phyloP scores from a whole-genome alignment of 495 filamentous ascomycete genomes.

The Bacidia rubella region DNA sequence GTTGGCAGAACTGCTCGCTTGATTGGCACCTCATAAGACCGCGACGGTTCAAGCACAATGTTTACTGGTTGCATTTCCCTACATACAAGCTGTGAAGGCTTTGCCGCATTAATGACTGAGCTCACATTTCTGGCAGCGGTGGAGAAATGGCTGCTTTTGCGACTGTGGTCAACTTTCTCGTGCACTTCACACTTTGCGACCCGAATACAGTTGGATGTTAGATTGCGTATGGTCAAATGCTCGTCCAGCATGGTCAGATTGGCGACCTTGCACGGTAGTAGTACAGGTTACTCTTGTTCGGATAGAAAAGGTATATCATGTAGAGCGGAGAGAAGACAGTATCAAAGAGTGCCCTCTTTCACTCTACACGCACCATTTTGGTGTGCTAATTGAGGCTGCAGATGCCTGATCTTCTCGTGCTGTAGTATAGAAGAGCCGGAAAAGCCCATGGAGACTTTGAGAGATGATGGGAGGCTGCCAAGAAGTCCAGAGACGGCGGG shows the following conservation, averaged over 20 bases:
- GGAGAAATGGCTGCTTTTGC: constrained; percentile 24
- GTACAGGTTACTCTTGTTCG: too few species aligned
- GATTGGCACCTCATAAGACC: constrained; percentile 41
- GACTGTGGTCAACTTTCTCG: constrained; percentile 18
- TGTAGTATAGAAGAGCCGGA: too few species aligned
- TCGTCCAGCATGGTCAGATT: constrained; percentile 15
- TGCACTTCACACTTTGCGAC: constrained; percentile 57
- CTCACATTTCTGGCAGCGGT: constrained; percentile 40
- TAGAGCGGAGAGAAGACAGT: too few species aligned
- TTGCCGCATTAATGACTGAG: constrained; percentile 26
- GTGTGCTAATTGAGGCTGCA: too few species aligned
- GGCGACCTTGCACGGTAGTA: too few species aligned
- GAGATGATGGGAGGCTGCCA: too few species aligned
- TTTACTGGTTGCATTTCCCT: constrained; percentile 44
- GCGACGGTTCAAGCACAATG: constrained; percentile 45
- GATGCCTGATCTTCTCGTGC: too few species aligned
- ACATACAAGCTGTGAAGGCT: constrained; percentile 20
- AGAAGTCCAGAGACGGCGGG: too few species aligned
- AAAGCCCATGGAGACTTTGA: too few species aligned
- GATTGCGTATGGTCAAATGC: constrained; percentile 68
- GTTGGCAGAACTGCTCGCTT: constrained; percentile 31
- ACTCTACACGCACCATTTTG: too few species aligned
- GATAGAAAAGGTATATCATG: too few species aligned
- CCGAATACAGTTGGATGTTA: constrained; percentile 59
- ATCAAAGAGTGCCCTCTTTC: too few species aligned